These are phyloP conservation scores for Phytophthora lateralis DNA, from an alignment of 352 stramenopile species.

Conservation along the genomic window DNA sequence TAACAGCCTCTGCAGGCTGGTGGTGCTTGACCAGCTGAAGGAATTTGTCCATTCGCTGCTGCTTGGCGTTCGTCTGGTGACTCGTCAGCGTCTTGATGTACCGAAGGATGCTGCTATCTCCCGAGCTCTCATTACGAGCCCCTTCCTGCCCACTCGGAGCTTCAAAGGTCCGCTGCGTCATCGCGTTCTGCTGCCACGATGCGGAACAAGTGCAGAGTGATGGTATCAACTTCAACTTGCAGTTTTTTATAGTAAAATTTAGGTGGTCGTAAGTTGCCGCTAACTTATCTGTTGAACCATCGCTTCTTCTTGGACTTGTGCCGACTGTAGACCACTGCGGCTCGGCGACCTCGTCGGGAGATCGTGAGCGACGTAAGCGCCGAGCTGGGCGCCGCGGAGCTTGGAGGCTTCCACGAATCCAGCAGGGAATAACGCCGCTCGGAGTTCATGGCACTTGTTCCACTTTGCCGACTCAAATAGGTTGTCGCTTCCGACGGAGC, in stretches of 20 bases:
- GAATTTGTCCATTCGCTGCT: slow-evolving; percentile 50
- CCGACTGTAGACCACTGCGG: slow-evolving; percentile 63
- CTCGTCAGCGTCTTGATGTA: slow-evolving; percentile 58
- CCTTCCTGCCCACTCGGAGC: not conserved
- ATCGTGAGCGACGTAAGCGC: slow-evolving; percentile 78
- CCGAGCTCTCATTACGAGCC: not conserved
- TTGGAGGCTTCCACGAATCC: slow-evolving; percentile 73
- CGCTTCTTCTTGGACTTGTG: slow-evolving; percentile 66
- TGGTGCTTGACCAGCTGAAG: slow-evolving; percentile 34
- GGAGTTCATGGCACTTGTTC: slow-evolving; percentile 35
- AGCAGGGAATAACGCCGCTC: slow-evolving; percentile 74
- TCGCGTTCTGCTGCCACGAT: slow-evolving; percentile 18
- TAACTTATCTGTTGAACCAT: slow-evolving; percentile 47
- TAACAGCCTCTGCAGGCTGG: slow-evolving; percentile 3
- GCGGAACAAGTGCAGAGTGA: slow-evolving; percentile 44
- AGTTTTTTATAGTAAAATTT: slow-evolving; percentile 18
- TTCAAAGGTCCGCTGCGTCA: slow-evolving; percentile 3
- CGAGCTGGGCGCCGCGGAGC: slow-evolving; percentile 57
- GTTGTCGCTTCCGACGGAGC: slow-evolving; percentile 36
- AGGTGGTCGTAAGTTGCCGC: not conserved
- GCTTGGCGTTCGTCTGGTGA: slow-evolving; percentile 50
- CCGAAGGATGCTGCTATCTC: slow-evolving; percentile 46
- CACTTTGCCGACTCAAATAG: slow-evolving; percentile 38
- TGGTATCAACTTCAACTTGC: slow-evolving; percentile 43
- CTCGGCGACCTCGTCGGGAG: slow-evolving; percentile 62